Percentiles rank a stretch among this genome's conserved stretches.
Conservation (phyloP, 352 stramenopile species). For the Phytopythium cucurbitacearum region DNA sequence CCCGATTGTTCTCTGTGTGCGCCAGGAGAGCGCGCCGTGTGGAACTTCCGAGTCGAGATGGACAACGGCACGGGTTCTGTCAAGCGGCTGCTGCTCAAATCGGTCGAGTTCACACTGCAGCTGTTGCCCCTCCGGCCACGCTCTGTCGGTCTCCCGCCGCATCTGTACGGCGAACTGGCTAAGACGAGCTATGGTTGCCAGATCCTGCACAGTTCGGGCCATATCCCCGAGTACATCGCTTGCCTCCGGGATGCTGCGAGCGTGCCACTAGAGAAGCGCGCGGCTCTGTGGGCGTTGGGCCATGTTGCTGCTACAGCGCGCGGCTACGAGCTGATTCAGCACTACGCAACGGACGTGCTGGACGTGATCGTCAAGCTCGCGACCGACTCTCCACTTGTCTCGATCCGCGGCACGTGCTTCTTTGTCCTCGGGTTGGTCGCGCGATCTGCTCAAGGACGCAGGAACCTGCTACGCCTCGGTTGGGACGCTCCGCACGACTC, state of each 20-base stretch:
- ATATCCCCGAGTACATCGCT: conserved; percentile 81
- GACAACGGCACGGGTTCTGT: conserved; percentile 43
- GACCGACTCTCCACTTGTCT: conserved; percentile 77
- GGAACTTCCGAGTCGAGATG: conserved; percentile 89
- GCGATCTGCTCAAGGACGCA: conserved; percentile 52
- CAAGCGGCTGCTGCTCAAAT: conserved; percentile 83
- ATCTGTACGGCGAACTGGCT: conserved; percentile 82
- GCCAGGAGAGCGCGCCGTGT: conserved; percentile 77
- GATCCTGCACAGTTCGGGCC: conserved; percentile 71
- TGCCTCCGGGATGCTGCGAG: conserved; percentile 77
- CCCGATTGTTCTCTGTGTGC: conserved; percentile 77
- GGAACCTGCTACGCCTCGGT: conserved; percentile 64
- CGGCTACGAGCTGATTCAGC: conserved; percentile 77
- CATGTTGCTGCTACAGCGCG: conserved; percentile 76
- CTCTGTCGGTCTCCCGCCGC: conserved; percentile 72
- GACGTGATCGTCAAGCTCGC: conserved; percentile 86
- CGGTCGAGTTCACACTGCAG: conserved; percentile 86
- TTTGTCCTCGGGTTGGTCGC: conserved; percentile 81
- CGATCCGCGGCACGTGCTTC: conserved; percentile 83
- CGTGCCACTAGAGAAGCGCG: conserved; percentile 80
- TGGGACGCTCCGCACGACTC: conserved; percentile 74
- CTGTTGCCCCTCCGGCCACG: conserved; percentile 73
- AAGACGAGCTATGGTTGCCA: conserved; percentile 82
- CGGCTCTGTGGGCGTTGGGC: conserved; percentile 80
- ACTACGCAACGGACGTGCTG: conserved; percentile 79